Evolutionary conservation across 1,284 basidiomycete genomes (phyloP).

Genomic region (Trametes sp.): DNA sequence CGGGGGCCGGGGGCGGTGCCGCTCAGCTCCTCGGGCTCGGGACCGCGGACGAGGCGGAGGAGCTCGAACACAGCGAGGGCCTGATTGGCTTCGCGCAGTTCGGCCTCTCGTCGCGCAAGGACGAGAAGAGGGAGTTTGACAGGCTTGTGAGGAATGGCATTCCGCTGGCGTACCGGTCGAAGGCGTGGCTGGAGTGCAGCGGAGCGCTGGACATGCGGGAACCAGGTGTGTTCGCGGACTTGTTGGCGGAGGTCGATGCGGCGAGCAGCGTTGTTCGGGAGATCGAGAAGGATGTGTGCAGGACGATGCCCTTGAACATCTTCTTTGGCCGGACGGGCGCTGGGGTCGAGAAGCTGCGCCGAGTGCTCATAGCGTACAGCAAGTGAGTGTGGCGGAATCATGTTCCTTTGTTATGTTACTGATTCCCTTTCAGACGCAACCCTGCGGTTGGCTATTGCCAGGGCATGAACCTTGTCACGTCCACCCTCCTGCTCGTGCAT

Average conservation of each 20-base stretch:
- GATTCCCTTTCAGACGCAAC: slow-evolving; percentile 67
- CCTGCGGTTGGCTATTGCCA: slow-evolving; percentile 89
- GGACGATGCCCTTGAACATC: slow-evolving; percentile 95
- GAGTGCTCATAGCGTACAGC: slow-evolving; percentile 91
- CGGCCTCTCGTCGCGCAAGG: slow-evolving; percentile 73
- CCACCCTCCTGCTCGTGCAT: slow-evolving; percentile 91
- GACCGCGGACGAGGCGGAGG: slow-evolving; percentile 69
- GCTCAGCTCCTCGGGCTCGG: slow-evolving; percentile 71
- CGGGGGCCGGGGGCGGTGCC: slow-evolving; percentile 48
- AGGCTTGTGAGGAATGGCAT: slow-evolving; percentile 85
- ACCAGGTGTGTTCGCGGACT: slow-evolving; percentile 90
- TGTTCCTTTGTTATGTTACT: not conserved
- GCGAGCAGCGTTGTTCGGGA: slow-evolving; percentile 73
- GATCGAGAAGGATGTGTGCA: slow-evolving; percentile 94
- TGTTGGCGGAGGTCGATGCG: slow-evolving; percentile 68
- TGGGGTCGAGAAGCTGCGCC: slow-evolving; percentile 90
- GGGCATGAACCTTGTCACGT: slow-evolving; percentile 96
- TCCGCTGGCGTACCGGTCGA: slow-evolving; percentile 87
- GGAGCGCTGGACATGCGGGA: slow-evolving; percentile 92
- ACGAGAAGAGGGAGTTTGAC: slow-evolving; percentile 84
- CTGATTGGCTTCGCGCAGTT: slow-evolving; percentile 91
- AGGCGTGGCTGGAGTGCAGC: slow-evolving; percentile 93
- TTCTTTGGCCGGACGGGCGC: slow-evolving; percentile 97
- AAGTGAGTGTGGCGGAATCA: slow-evolving; percentile 59
- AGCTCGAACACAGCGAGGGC: slow-evolving; percentile 75